Base-by-base conservation (phyloP, 2,329 filamentous ascomycete genomes). In the Ascochyta lentis region DNA sequence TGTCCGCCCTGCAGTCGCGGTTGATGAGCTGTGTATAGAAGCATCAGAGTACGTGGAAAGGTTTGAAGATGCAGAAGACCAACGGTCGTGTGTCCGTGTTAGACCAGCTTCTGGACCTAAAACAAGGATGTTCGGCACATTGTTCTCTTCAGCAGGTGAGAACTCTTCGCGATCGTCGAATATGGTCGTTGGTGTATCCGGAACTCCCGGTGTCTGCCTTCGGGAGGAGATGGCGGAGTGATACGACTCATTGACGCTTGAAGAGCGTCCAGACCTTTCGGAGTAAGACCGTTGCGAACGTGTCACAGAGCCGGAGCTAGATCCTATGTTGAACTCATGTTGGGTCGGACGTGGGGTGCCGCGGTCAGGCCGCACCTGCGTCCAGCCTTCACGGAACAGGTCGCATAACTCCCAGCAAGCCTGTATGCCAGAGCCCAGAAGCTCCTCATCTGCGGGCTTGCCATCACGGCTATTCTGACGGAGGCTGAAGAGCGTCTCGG, bases 391-490 rank as follows among this genome's bases (percentile, higher is more conserved):
- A 43, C 92, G 85, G 80, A 97, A 96, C 49, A 97, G 86, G 76
- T 97, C 92, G 72, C 92, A 96, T 6, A 97, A 83, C 64, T 96
- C 92, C 92, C 92, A 97, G 73, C 93, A 97, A 13, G 93, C 91
- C 70, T 96, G 92, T 0, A 96, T 90, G 1, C 93, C 92, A 1
- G 91, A 95, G 5, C 90, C 89, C 0, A 97, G 82, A 0, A 96
- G 81, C 68, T 96, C 93, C 69, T 94, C 91, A 61, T 96, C 91
- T 0, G 89, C 82, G 0, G 82, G 79, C 64, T 86, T 90, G 19
- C 86, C 87, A 63, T 95, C 91, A 31, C 89, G 83, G 60, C 84
- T 87, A 73, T 88, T 94, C 68, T 96, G 92, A 3, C 92, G 88
- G 37, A 98, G 83, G 71, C 87, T 96, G 76, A 96, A 96, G 0